Conservation (phyloP, 2,329 filamentous ascomycete species). For the Ustilaginoidea virens region DNA sequence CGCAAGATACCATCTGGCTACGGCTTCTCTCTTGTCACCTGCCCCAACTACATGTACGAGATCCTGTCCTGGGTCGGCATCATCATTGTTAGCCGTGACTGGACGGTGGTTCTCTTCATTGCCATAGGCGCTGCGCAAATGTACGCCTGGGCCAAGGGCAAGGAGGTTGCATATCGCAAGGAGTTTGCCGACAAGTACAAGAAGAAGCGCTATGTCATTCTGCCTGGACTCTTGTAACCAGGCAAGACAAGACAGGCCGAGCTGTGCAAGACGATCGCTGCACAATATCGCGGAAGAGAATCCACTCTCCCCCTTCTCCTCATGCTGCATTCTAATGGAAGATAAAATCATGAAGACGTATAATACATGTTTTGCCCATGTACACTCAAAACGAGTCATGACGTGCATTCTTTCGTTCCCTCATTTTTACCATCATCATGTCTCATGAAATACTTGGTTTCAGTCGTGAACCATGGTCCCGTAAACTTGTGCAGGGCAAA, state of each 20-base stretch:
- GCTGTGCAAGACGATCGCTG: too few species aligned
- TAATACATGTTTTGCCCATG: too few species aligned
- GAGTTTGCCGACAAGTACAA: conserved; percentile 91
- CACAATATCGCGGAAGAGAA: too few species aligned
- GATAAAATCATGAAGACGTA: too few species aligned
- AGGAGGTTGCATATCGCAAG: conserved; percentile 78
- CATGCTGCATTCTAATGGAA: too few species aligned
- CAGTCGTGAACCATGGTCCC: too few species aligned
- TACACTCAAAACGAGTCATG: too few species aligned
- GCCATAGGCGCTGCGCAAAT: conserved; percentile 61
- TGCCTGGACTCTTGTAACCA: conserved; percentile 61
- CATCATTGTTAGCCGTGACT: conserved; percentile 63
- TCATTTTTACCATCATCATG: not conserved
- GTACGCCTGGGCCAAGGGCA: conserved; percentile 77
- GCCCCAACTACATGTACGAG: conserved; percentile 96
- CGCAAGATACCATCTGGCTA: conserved; percentile 77
- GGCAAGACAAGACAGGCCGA: not conserved
- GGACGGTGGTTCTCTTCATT: conserved; percentile 64
- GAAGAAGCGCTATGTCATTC: conserved; percentile 75
- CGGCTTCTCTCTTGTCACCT: conserved; percentile 76
- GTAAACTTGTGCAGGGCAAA: too few species aligned
- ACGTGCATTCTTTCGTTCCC: not conserved
- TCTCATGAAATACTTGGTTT: too few species aligned
- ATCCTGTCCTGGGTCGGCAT: conserved; percentile 74
- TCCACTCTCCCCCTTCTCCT: too few species aligned